A percentile compares a stretch with the other conserved stretches of the same genome.
Conservation (phyloP, 176 grass and related monocot species). For the Avena atlantica region DNA sequence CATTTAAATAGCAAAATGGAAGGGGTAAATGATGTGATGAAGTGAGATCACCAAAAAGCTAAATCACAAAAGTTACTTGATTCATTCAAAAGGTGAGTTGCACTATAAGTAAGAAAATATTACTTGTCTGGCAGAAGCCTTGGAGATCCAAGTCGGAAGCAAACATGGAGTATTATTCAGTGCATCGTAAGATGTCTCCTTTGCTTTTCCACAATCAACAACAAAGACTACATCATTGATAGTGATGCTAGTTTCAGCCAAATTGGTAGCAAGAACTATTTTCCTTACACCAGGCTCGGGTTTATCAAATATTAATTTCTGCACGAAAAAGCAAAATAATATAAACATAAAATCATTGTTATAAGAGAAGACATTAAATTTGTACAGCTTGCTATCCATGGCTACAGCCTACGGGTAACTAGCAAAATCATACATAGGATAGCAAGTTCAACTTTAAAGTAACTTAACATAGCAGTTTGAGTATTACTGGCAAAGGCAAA, state of each 20-base stretch:
- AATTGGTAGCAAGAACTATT: slow-evolving; percentile 98
- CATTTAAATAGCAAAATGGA: slow-evolving; percentile 37
- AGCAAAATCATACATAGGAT: no score
- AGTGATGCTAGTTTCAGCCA: slow-evolving; percentile 99
- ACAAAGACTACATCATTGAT: slow-evolving; percentile 99
- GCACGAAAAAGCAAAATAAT: slow-evolving; percentile 40
- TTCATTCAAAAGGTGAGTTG: slow-evolving; percentile 7
- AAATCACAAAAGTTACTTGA: neutral
- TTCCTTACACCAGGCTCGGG: slow-evolving; percentile 90
- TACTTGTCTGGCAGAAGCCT: slow-evolving; percentile 97
- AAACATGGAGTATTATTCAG: slow-evolving; percentile 98
- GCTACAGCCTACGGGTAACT: neutral
- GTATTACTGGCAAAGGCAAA: neutral
- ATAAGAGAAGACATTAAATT: slow-evolving; percentile 21
- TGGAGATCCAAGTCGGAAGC: slow-evolving; percentile 98
- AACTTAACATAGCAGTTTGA: slow-evolving; percentile 9
- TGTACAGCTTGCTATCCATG: neutral
- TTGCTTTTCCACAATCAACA: slow-evolving; percentile 97
- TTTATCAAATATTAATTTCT: slow-evolving; percentile 97
- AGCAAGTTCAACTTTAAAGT: neutral
- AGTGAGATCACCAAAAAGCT: slow-evolving; percentile 24
- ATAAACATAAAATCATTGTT: slow-evolving; percentile 20
- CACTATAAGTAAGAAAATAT: slow-evolving; percentile 18
- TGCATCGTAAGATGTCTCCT: slow-evolving; percentile 99
- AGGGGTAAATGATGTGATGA: neutral